Evolutionary conservation across 352 stramenopile genomes (phyloP), one percentile per base, ranked within the genome.

Genomic region (Plasmopara muralis): DNA sequence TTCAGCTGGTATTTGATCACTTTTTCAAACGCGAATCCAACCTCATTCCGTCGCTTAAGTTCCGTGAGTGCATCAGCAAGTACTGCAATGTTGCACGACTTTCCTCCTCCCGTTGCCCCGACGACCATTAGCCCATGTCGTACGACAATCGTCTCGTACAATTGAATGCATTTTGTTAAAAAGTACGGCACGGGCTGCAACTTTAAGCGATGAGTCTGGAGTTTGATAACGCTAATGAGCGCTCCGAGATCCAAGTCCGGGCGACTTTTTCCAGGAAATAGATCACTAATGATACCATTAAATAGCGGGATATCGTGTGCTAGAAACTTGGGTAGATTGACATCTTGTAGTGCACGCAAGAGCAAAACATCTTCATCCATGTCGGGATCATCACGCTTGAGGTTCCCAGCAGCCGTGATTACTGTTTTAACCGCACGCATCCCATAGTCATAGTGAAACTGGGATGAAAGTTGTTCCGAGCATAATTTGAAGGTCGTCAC

Each of bases 91-190:
- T 93, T 95, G 48, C 65, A 83, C 0, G 80, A 95, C 55, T 98
- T 97, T 8, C 92, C 91, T 10, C 82, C 87, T 15, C 87, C 83
- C 6, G 92, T 96, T 9, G 89, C 74, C 2, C 94, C 92, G 2
- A 98, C 93, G 2, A 98, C 80, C 93, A 98, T 98, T 45, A 98
- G 89, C 25, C 94, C 96, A 61, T 98, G 94, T 13, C 94, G 82
- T 13, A 97, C 96, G 10, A 94, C 74, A 29, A 97, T 94, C 5
- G 89, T 97, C 61, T 98, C 93, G 58, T 97, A 98, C 1, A 98
- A 67, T 56, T 98, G 92, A 40, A 97, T 97, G 44, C 74, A 89
- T 68, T 98, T 98, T 3, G 90, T 93, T 37, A 96, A 78, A 48
- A 98, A 97, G 46, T 95, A 97, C 3, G 86, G 74, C 6, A 88